A percentile compares a stretch with the other conserved stretches of the same genome.
These are phyloP conservation scores for Penicillium polonicum DNA, from an alignment of 2,329 filamentous ascomycete species.

Conservation along the genomic window DNA sequence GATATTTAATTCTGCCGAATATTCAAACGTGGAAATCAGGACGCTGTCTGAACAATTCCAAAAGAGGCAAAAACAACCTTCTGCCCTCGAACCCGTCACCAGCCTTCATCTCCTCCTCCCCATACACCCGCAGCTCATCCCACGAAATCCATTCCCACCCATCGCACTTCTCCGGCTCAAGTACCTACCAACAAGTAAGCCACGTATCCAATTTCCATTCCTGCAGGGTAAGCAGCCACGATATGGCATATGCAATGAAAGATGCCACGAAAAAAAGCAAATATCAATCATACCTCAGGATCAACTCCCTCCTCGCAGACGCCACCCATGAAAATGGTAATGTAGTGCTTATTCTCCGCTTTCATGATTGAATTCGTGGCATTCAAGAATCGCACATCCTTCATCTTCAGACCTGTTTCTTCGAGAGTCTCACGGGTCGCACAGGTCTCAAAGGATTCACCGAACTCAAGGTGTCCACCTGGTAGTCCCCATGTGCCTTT, in stretches of 20 bases:
- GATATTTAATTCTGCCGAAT: too few species aligned
- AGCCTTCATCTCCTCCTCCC: conserved; percentile 22
- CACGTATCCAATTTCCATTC: background rate
- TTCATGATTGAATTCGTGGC: conserved; percentile 68
- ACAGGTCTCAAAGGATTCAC: conserved; percentile 62
- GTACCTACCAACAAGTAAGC: conserved; percentile 16
- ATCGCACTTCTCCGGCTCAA: conserved; percentile 56
- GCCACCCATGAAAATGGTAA: conserved; percentile 67
- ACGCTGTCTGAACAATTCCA: conserved; percentile 47
- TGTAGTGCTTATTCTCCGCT: conserved; percentile 65
- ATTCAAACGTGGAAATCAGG: conserved; percentile 26
- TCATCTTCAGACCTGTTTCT: conserved; percentile 65
- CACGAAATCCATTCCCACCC: conserved; percentile 56
- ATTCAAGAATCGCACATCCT: conserved; percentile 53
- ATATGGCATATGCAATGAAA: background rate
- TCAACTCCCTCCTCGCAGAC: conserved; percentile 50
- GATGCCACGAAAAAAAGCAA: background rate
- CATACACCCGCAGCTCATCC: conserved; percentile 46
- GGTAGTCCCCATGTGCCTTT: conserved; percentile 65
- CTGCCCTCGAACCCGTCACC: conserved; percentile 30
- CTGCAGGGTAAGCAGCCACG: background rate
- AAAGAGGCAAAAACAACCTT: conserved; percentile 49
- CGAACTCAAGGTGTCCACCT: conserved; percentile 72
- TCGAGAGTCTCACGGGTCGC: conserved; percentile 67
- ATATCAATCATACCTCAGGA: conserved; percentile 49